phyloP scores from a whole-genome alignment of 106 monocot species.

The Allium cepa region DNA sequence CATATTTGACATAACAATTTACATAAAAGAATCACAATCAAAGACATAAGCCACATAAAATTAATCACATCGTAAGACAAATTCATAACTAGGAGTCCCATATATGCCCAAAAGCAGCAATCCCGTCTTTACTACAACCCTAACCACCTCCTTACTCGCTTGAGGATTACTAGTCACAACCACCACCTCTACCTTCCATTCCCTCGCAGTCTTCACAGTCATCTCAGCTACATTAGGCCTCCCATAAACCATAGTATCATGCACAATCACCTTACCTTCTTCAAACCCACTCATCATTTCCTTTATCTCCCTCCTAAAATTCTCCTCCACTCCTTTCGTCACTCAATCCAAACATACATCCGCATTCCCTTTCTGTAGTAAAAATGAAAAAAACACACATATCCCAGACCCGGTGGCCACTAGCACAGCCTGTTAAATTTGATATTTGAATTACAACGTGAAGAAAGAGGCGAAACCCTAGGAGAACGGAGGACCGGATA shows the following conservation, averaged over 20 bases:
- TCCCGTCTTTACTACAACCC: constrained; percentile 19
- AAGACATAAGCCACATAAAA: no score
- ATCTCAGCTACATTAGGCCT: constrained; percentile 23
- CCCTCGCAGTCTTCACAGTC: constrained; percentile 18
- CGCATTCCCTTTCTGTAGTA: constrained; percentile 32
- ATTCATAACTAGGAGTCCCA: constrained; percentile 26
- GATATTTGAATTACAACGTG: no score
- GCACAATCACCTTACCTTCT: constrained; percentile 24
- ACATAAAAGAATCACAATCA: no score
- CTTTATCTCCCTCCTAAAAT: constrained; percentile 48
- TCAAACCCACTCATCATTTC: constrained; percentile 24
- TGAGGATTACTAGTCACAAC: constrained; percentile 39
- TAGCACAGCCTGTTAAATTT: constrained; percentile 25
- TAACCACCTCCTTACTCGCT: constrained; percentile 24
- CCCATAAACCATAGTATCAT: constrained; percentile 19
- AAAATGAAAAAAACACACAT: constrained; percentile 54
- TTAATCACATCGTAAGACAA: no score
- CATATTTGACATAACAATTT: no score
- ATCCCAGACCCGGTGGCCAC: constrained; percentile 61
- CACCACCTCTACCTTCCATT: constrained; percentile 30
- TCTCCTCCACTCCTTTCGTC: constrained; percentile 44
- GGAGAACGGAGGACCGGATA: no score
- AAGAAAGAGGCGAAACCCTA: no score
- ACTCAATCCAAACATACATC: constrained; percentile 52
- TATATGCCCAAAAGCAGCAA: constrained; percentile 25